Evolutionary conservation across 2,329 filamentous ascomycete genomes (phyloP).

Genomic region (Penicillium verrucosum): DNA sequence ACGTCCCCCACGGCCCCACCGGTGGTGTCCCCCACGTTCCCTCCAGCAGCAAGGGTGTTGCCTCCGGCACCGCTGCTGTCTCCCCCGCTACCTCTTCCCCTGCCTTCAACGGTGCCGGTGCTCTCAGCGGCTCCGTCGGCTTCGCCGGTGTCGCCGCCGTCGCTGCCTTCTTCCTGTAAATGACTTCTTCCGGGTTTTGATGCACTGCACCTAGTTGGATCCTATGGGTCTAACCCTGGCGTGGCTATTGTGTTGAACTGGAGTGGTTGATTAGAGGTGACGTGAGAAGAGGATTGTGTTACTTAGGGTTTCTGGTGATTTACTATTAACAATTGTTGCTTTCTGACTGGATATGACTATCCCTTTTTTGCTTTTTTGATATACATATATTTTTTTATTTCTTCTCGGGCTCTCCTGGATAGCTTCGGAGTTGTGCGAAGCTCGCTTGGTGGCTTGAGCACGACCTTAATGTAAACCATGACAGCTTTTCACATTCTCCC

Average conservation of each 20-base stretch:
- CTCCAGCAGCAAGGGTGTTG: conserved; percentile 12
- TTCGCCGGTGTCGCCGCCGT: conserved; percentile 31
- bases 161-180: conserved; percentile 34
- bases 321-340: conserved; percentile 22
- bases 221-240: background rate
- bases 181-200: conserved; percentile 16
- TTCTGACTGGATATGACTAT: conserved; percentile 27
- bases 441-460: conserved; percentile 28
- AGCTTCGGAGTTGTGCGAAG: conserved; percentile 30
- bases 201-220: conserved; percentile 8
- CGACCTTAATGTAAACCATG: conserved; percentile 31
- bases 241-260: background rate
- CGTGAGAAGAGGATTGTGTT: conserved; percentile 17
- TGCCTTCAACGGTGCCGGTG: conserved; percentile 28
- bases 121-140: conserved; percentile 28
- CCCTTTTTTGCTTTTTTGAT: conserved; percentile 20
- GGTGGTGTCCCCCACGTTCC: conserved; percentile 20
- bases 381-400: conserved; percentile 24
- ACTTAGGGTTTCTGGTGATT: conserved; percentile 26
- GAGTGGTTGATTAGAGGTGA: conserved; percentile 9
- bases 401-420: conserved; percentile 28
- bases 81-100: conserved; percentile 18
- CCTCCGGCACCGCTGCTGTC: conserved; percentile 3
- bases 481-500: conserved; percentile 24
- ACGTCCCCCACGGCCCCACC: conserved; percentile 17